Evolutionary conservation across 148 eudicot species (phyloP).

Genomic region (Hydrangea macrophylla): DNA sequence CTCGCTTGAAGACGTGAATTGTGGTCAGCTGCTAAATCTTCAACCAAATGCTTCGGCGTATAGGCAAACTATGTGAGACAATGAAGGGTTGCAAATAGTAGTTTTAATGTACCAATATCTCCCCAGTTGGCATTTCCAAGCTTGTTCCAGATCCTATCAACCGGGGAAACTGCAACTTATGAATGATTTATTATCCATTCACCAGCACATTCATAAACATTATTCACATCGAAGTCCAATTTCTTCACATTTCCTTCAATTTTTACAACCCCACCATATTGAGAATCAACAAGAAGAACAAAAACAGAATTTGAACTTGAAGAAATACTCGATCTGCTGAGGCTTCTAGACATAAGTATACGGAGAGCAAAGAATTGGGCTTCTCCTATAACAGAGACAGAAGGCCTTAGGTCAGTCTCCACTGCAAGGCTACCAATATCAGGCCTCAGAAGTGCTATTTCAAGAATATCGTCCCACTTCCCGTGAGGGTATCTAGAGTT

Average conservation of each 20-base stretch:
- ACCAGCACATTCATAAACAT: slow-evolving; percentile 77
- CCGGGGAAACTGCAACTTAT: slow-evolving; percentile 58
- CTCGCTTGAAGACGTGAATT: slow-evolving; percentile 84
- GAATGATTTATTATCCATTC: slow-evolving; percentile 70
- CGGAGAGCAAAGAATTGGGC: slow-evolving; percentile 77
- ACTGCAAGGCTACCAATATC: slow-evolving; percentile 52
- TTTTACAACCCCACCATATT: slow-evolving; percentile 77
- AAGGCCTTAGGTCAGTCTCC: slow-evolving; percentile 48
- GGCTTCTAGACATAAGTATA: slow-evolving; percentile 72
- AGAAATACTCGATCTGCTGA: slow-evolving; percentile 59
- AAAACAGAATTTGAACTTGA: slow-evolving; percentile 63
- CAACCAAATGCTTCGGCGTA: slow-evolving; percentile 69
- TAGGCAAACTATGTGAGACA: slow-evolving; percentile 71
- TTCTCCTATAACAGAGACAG: slow-evolving; percentile 60
- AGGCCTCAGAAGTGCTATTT: slow-evolving; percentile 69
- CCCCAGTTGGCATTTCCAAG: slow-evolving; percentile 98
- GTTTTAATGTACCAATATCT: slow-evolving; percentile 85
- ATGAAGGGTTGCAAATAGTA: slow-evolving; percentile 88
- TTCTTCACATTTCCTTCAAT: slow-evolving; percentile 80
- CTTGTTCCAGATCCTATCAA: slow-evolving; percentile 94
- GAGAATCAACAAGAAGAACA: slow-evolving; percentile 74
- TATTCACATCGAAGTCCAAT: slow-evolving; percentile 58
- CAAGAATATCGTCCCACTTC: slow-evolving; percentile 88
- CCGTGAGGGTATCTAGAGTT: slow-evolving; percentile 90
- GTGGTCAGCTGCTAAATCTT: slow-evolving; percentile 95